Conservation (phyloP, 2,329 filamentous ascomycete species). For the Hymenoscyphus occultus region DNA sequence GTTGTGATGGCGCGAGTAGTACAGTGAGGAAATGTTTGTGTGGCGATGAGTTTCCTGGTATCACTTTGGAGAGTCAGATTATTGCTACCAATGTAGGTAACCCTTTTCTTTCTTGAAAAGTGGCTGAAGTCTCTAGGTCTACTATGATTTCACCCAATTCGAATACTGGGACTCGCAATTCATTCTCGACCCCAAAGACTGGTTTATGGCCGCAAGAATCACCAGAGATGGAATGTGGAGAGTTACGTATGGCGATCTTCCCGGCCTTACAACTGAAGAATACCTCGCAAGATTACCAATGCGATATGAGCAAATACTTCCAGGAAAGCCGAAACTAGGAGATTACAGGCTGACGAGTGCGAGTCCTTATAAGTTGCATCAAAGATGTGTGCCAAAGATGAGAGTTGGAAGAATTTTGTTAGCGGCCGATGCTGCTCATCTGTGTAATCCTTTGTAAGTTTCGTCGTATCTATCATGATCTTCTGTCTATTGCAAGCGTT, state of each 20-base stretch:
- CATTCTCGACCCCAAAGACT: conserved; percentile 59
- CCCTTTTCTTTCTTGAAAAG: not conserved
- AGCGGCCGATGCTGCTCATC: conserved; percentile 49
- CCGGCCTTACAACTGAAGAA: conserved; percentile 51
- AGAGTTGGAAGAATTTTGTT: conserved; percentile 45
- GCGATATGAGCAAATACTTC: conserved; percentile 57
- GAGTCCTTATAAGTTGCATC: conserved; percentile 48
- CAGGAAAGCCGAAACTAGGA: conserved; percentile 55
- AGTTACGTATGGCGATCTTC: conserved; percentile 59
- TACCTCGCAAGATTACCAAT: conserved; percentile 50
- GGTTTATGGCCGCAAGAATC: conserved; percentile 60
- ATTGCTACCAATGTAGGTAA: conserved; percentile 56
- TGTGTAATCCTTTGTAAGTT: conserved; percentile 44
- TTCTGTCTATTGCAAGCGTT: not conserved
- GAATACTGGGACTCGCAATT: conserved; percentile 57
- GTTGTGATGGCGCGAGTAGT: conserved; percentile 54
- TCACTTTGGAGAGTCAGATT: conserved; percentile 58
- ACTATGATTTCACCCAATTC: conserved; percentile 57
- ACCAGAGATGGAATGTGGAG: conserved; percentile 58
- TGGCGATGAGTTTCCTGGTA: conserved; percentile 55
- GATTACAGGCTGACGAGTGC: conserved; percentile 56
- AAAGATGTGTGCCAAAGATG: conserved; percentile 45
- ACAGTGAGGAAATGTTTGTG: conserved; percentile 49
- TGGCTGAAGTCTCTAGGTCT: conserved; percentile 45
- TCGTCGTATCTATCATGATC: not conserved